Percentiles rank a stretch among this genome's conserved stretches.
phyloP scores from a whole-genome alignment of 331 rosid species.

The Prunus yedoensis region DNA sequence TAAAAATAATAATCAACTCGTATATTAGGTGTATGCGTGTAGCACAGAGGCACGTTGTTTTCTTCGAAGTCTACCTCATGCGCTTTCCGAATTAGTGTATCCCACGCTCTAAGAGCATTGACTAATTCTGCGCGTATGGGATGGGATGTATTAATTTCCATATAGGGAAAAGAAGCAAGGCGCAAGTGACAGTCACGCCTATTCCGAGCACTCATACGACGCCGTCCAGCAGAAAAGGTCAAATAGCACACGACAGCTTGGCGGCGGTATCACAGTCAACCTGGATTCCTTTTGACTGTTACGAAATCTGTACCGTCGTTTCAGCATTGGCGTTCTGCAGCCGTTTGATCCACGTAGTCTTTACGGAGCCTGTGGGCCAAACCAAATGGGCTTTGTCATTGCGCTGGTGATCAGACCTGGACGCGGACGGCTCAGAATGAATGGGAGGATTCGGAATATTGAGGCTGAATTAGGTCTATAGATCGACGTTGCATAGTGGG shows the following conservation, averaged over 20 bases:
- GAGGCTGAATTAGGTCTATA: neutral
- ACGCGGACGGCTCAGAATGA: neutral
- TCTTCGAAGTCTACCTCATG: neutral
- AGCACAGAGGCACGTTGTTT: neutral
- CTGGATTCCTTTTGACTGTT: slow-evolving; percentile 18
- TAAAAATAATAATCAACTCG: neutral
- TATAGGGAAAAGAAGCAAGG: neutral
- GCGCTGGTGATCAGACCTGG: neutral
- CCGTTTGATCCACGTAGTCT: neutral
- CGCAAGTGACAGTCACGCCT: neutral
- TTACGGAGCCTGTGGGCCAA: neutral
- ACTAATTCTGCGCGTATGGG: neutral
- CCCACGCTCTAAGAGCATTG: neutral
- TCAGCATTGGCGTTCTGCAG: neutral
- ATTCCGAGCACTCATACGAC: neutral
- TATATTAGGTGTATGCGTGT: neutral
- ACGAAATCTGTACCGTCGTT: slow-evolving; percentile 11
- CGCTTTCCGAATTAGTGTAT: neutral
- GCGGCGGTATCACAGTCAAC: slow-evolving; percentile 31
- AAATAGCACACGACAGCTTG: slow-evolving; percentile 10
- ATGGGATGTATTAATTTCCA: neutral
- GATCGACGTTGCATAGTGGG: neutral
- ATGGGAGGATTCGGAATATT: neutral
- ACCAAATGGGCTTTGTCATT: neutral
- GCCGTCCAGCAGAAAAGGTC: neutral